Percentiles rank a stretch among this genome's conserved stretches.
These are phyloP conservation scores for Scedosporium aurantiacum DNA, from an alignment of 2,329 filamentous ascomycete genomes.

Conservation along the genomic window DNA sequence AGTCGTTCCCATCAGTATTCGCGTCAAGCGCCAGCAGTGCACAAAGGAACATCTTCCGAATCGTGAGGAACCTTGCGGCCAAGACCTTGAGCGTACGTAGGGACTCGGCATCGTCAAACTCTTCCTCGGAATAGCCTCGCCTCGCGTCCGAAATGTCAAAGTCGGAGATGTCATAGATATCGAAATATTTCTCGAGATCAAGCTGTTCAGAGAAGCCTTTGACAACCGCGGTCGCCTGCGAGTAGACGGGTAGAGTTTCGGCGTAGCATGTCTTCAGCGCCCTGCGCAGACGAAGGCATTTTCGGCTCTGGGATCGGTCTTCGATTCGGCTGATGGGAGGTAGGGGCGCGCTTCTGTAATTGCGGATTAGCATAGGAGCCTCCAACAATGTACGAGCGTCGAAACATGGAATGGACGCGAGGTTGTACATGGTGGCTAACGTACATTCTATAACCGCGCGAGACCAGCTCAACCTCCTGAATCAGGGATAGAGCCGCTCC, in stretches of 20 bases:
- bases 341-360: slow-evolving; percentile 67
- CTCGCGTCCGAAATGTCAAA: slow-evolving; percentile 63
- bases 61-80: slow-evolving; percentile 66
- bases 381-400: slow-evolving; percentile 9
- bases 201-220: slow-evolving; percentile 65
- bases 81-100: slow-evolving; percentile 70
- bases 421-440: slow-evolving; percentile 18
- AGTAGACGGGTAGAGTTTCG: slow-evolving; percentile 60
- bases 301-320: slow-evolving; percentile 64
- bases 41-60: slow-evolving; percentile 78
- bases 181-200: slow-evolving; percentile 84
- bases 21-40: slow-evolving; percentile 81
- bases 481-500: slow-evolving; percentile 70
- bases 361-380: slow-evolving; percentile 9
- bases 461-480: slow-evolving; percentile 92
- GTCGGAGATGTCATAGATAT: slow-evolving; percentile 72
- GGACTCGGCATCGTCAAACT: slow-evolving; percentile 68
- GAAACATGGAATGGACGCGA: background rate
- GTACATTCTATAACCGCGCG: slow-evolving; percentile 76
- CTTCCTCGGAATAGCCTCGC: slow-evolving; percentile 50
- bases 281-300: slow-evolving; percentile 70
- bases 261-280: slow-evolving; percentile 60
- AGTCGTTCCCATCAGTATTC: slow-evolving; percentile 65
- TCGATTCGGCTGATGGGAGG: slow-evolving; percentile 90
- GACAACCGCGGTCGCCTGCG: slow-evolving; percentile 56